phyloP scores from a whole-genome alignment of 2,329 filamentous ascomycete species.

The Xylaria sp. region DNA sequence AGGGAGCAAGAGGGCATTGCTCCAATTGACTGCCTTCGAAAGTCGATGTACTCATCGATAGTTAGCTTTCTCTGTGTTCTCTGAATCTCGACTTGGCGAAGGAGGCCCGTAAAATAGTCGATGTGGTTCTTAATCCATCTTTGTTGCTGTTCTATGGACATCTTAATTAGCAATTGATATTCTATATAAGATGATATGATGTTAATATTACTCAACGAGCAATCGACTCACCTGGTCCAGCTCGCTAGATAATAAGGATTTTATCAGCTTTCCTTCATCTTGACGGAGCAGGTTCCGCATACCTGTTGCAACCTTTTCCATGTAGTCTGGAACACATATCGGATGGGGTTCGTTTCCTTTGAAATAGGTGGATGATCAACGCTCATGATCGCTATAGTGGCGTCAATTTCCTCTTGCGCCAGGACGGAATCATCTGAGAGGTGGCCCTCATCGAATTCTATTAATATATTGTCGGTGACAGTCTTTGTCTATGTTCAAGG shows the following conservation, averaged over 20 bases:
- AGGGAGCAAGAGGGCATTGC: slow-evolving; percentile 38
- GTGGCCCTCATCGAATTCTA: slow-evolving; percentile 49
- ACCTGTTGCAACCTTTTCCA: slow-evolving; percentile 42
- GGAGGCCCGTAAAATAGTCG: slow-evolving; percentile 37
- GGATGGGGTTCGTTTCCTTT: slow-evolving; percentile 39
- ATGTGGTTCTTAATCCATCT: slow-evolving; percentile 30
- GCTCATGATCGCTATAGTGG: slow-evolving; percentile 40
- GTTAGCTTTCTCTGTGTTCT: slow-evolving; percentile 22
- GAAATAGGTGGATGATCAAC: slow-evolving; percentile 40
- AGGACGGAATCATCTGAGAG: slow-evolving; percentile 40
- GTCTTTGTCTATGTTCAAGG: not conserved
- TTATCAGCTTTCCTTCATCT: not conserved
- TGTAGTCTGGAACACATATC: slow-evolving; percentile 45
- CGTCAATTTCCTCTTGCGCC: slow-evolving; percentile 41
- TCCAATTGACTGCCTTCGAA: slow-evolving; percentile 39
- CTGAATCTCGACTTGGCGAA: slow-evolving; percentile 39
- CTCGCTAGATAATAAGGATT: not conserved
- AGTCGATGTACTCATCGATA: slow-evolving; percentile 39
- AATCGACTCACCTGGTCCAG: slow-evolving; percentile 6
- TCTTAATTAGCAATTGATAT: not conserved
- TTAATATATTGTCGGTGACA: not conserved
- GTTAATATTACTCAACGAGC: not conserved
- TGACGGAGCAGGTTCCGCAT: not conserved
- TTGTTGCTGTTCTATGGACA: slow-evolving; percentile 22
- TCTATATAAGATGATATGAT: not conserved